These are phyloP conservation scores for Yamadazyma paraphyllophila DNA, from an alignment of 805 yeast genomes.

Conservation along the genomic window DNA sequence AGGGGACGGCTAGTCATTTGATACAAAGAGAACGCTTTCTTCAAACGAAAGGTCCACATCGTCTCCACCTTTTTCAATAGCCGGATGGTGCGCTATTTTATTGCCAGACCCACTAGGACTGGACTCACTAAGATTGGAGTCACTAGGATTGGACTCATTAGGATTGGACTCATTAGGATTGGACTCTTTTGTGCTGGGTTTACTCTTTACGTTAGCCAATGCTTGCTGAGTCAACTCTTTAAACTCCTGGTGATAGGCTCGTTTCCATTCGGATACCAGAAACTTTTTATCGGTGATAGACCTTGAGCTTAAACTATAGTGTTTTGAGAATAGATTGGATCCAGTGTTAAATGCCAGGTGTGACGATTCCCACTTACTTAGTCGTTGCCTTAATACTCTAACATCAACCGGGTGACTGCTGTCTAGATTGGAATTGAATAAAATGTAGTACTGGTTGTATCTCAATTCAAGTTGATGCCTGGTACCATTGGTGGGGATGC, in stretches of 20 bases:
- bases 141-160: background rate
- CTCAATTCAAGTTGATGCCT: slow-evolving; percentile 63
- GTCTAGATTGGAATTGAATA: slow-evolving; percentile 82
- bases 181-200: background rate
- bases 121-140: background rate
- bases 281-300: slow-evolving; percentile 47
- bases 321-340: slow-evolving; percentile 23
- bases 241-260: slow-evolving; percentile 39
- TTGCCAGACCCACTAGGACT: background rate
- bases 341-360: slow-evolving; percentile 32
- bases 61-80: background rate
- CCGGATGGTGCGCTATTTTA: slow-evolving; percentile 5
- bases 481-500: slow-evolving; percentile 62
- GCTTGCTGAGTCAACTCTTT: slow-evolving; percentile 38
- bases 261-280: slow-evolving; percentile 44
- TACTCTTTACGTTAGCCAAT: slow-evolving; percentile 9
- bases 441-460: slow-evolving; percentile 70
- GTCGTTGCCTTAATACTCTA: slow-evolving; percentile 50
- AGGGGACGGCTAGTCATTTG: background rate
- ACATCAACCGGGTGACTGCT: slow-evolving; percentile 62
- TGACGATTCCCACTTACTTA: slow-evolving; percentile 66
- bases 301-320: slow-evolving; percentile 21
- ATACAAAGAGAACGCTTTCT: slow-evolving; percentile 3
- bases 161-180: background rate
- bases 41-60: background rate